Evolutionary conservation across 495 filamentous ascomycete genomes (phyloP), one percentile per base, ranked within the genome.

Genomic region (Glarea lozoyensis): DNA sequence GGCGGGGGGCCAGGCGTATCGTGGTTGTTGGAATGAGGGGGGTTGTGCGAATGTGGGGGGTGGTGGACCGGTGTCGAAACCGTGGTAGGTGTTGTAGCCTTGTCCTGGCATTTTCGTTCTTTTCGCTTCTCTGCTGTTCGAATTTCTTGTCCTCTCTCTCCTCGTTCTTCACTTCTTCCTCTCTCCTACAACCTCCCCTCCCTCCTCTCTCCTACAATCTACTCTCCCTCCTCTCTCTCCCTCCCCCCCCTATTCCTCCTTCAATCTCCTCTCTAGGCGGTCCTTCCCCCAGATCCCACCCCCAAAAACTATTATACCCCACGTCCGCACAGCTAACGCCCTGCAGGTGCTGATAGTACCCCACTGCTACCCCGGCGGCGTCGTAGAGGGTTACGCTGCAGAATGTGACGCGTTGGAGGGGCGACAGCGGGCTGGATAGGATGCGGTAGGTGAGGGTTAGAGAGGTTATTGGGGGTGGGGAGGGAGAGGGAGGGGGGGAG

Each of bases 1-100:
- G n/a, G 16, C n/a, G 32, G 22, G n/a, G 22, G 33, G 13, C 22
- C 20, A 15, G 18, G 25, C 17, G 40, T 21, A n/a, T 1, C 11
- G 13, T 18, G 40, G 40, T 13, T 33, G 43, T 17, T 48, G 50
- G 31, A 23, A 2, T 16, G 35, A 30, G 16, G 9, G 3, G 6
- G 39, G 35, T 25, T 45, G 43, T 12, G n/a, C 20, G 38, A 42
- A 43, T 4, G 34, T 36, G 2, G 49, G 50, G 12, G 46, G 54
- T 38, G 45, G 21, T 21, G 46, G 42, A 19, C 54, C 54, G 1
- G 27, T 22, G 27, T 53, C 54, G 4, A 37, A 49, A 35, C 54
- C 54, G 41, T 57, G 43, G 13, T 34, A 29, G 30, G 40, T 32
- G 39, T 56, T 56, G 42, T 30, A 52, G 1, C 45, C 50, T 37